Evolutionary conservation across 148 eudicot species (phyloP).

Genomic region (Heliamphora exappendiculata): DNA sequence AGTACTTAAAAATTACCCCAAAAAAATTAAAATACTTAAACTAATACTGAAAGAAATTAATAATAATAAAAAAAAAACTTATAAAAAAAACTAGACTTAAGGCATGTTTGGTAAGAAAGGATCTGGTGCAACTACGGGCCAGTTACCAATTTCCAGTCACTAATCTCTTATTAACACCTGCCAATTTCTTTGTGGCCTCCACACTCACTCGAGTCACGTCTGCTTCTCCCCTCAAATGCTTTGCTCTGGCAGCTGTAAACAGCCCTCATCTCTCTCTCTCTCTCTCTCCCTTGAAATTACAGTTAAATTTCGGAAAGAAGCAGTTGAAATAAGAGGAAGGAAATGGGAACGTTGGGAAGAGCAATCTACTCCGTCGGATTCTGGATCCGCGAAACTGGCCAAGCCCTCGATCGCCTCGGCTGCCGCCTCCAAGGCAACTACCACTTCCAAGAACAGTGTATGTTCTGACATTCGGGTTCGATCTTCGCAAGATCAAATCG

Average conservation of each 20-base stretch:
- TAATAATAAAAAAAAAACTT: too few species aligned
- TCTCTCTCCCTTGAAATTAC: neutral
- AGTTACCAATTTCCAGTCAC: too few species aligned
- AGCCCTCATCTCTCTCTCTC: neutral
- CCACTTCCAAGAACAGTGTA: conserved; percentile 74
- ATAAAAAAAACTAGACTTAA: too few species aligned
- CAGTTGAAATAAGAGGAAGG: neutral
- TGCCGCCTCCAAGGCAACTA: conserved; percentile 77
- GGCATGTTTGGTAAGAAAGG: too few species aligned
- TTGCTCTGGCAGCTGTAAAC: neutral
- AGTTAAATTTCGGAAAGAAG: neutral
- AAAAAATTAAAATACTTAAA: too few species aligned
- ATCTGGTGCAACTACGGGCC: too few species aligned
- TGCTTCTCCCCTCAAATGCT: neutral
- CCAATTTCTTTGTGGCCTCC: neutral
- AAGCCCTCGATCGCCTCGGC: conserved; percentile 94
- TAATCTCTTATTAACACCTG: neutral
- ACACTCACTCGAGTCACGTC: neutral
- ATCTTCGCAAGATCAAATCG: neutral
- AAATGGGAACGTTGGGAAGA: conserved; percentile 72
- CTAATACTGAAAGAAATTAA: too few species aligned
- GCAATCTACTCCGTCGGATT: conserved; percentile 81
- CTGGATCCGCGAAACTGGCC: conserved; percentile 95
- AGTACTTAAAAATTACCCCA: too few species aligned
- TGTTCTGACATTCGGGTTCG: neutral